Percentiles rank a stretch among this genome's conserved stretches.
Conservation (phyloP, 1,139 yeast species). For the Lodderomyces theae region DNA sequence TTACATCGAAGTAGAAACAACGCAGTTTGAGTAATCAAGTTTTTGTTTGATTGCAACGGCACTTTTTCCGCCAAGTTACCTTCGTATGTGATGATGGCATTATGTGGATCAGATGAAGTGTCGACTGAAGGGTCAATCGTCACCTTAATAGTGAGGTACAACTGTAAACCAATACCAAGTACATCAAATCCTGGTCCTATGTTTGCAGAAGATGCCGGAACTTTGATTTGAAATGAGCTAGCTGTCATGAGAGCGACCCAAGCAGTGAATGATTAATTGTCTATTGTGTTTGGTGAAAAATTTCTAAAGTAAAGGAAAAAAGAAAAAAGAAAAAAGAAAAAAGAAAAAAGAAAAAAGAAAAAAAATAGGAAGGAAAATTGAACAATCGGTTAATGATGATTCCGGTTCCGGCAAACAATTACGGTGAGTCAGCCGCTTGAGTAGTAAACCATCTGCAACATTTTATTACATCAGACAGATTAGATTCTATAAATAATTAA, state of each 20-base stretch:
- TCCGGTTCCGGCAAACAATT: no score
- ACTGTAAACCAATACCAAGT: conserved; percentile 80
- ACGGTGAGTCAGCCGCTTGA: no score
- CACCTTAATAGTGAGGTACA: conserved; percentile 70
- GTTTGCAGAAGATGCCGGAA: conserved; percentile 97
- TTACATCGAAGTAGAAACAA: conserved; percentile 85
- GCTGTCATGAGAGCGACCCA: no score
- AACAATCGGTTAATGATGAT: no score
- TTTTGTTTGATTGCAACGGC: conserved; percentile 71
- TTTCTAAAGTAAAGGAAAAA: no score
- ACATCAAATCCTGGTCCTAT: conserved; percentile 99
- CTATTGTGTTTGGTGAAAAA: background rate
- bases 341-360: no score
- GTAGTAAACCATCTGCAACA: no score
- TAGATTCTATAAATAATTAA: background rate
- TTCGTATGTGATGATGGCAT: conserved; percentile 68
- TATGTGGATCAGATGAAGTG: conserved; percentile 58
- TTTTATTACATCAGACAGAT: no score
- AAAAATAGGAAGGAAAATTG: no score
- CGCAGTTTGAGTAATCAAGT: conserved; percentile 89
- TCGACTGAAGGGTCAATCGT: conserved; percentile 52
- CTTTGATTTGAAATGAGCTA: conserved; percentile 53
- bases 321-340: no score
- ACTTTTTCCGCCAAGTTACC: conserved; percentile 77
- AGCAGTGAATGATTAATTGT: background rate